Base-by-base conservation (phyloP, 2,329 filamentous ascomycete species). In the Pestalotiopsis sp. region DNA sequence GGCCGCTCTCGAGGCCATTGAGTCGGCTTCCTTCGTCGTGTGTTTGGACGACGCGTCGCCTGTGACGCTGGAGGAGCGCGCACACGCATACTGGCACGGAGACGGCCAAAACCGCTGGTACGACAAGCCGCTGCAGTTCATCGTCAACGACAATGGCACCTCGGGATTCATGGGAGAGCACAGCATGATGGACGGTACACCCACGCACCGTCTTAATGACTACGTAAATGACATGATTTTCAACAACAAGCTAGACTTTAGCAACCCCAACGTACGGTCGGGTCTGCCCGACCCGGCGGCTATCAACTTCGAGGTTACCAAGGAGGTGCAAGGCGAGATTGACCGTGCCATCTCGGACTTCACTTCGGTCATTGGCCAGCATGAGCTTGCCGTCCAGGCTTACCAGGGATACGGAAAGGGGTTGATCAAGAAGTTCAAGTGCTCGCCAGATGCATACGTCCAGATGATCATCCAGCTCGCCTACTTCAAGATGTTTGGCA, bases 141-240 rank as follows among this genome's bases (percentile, higher is more conserved):
- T 99, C 78, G 80, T 99, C 83, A 98, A 97, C 81, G 94, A 99
- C 79, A 99, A 99, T 79, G 96, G 96, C 74, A 97, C 96, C 7
- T 92, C 96, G 2, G 96, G 96, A 70, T 99, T 99, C 86, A 95
- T 94, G 87, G 96, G 96, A 76, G 96, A 99, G 83, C 96, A 99
- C 86, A 97, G 93, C 75, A 98, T 99, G 96, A 99, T 99, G 97
- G 96, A 99, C 78, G 96, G 97, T 71, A 99, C 96, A 6, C 94
- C 97, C 1, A 99, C 97, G 2, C 96, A 98, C 82, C 92, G 97
- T 58, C 87, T 99, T 17, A 99, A 98, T 80, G 96, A 99, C 86
- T 96, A 94, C 77, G 88, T 97, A 78, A 97, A 95, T 83, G 90
- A 92, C 78, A 88, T 93, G 76, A 98, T 98, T 80, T 94, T 97